Evolutionary conservation across 208 protist species (phyloP).

Genomic region (Leishmania tropica): DNA sequence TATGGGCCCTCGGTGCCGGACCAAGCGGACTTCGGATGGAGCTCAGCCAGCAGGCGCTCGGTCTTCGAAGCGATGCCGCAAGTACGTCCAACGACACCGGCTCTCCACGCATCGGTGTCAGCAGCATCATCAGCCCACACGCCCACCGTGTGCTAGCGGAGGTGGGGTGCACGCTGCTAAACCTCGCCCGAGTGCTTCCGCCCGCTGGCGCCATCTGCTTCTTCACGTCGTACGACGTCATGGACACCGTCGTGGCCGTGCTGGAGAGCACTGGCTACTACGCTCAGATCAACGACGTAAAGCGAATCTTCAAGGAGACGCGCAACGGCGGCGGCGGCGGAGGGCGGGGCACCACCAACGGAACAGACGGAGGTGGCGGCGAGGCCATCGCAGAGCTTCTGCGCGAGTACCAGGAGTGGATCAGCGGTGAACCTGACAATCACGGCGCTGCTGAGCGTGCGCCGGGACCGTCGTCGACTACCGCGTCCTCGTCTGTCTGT

Average conservation of each 20-base stretch:
- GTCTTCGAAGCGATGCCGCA: not conserved
- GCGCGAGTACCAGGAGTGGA: constrained; percentile 59
- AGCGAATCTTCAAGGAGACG: constrained; percentile 88
- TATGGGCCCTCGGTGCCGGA: constrained; percentile 61
- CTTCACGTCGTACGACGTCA: constrained; percentile 93
- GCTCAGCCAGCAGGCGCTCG: constrained; percentile 45
- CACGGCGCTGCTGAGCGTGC: not conserved
- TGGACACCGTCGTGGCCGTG: constrained; percentile 53
- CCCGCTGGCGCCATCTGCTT: constrained; percentile 95
- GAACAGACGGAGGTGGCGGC: constrained; percentile 21
- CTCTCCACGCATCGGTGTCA: not conserved
- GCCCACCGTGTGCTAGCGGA: constrained; percentile 39
- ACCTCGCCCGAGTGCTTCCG: constrained; percentile 86
- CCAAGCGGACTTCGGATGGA: constrained; percentile 63
- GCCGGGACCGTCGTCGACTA: not conserved
- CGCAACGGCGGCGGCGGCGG: constrained; percentile 1
- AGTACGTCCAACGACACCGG: not conserved
- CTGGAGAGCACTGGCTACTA: constrained; percentile 48
- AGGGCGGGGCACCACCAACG: not conserved
- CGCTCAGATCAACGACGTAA: constrained; percentile 68
- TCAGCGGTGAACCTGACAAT: constrained; percentile 18
- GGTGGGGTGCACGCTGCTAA: constrained; percentile 81
- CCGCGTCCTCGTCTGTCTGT: not conserved
- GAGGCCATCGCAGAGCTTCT: constrained; percentile 34
- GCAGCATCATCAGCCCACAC: constrained; percentile 3